Percentiles rank a stretch among this genome's conserved stretches.
These are phyloP conservation scores for Fusarium sp. DNA, from an alignment of 2,329 filamentous ascomycete genomes.

Conservation along the genomic window DNA sequence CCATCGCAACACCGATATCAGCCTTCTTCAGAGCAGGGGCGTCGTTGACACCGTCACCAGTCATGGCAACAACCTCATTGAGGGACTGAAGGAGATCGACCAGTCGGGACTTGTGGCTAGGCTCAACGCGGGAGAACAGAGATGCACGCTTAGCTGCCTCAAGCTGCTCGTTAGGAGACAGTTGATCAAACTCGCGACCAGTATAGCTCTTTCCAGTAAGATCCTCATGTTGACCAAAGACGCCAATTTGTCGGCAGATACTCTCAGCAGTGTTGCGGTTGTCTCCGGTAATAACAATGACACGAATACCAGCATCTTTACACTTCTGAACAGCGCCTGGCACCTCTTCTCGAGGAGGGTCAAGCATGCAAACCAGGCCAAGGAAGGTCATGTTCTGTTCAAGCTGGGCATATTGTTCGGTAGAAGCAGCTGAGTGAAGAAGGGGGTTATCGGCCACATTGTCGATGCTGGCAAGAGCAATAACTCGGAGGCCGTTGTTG, in stretches of 20 bases:
- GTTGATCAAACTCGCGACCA: conserved; percentile 90
- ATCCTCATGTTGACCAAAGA: conserved; percentile 86
- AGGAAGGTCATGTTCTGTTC: conserved; percentile 96
- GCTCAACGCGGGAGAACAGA: conserved; percentile 96
- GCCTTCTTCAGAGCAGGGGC: conserved; percentile 98
- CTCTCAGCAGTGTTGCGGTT: conserved; percentile 98
- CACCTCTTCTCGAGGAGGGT: conserved; percentile 94
- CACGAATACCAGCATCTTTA: conserved; percentile 91
- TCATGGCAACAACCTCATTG: conserved; percentile 98
- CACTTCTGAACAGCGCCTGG: conserved; percentile 87
- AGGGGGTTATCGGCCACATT: conserved; percentile 78
- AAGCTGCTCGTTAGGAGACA: conserved; percentile 83
- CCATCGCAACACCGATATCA: conserved; percentile 99
- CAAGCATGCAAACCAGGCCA: conserved; percentile 94
- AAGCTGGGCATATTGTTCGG: conserved; percentile 84
- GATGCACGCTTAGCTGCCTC: conserved; percentile 87
- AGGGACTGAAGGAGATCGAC: conserved; percentile 95
- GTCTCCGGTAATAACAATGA: conserved; percentile 98
- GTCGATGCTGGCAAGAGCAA: conserved; percentile 89
- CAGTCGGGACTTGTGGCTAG: conserved; percentile 95
- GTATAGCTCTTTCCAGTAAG: conserved; percentile 94
- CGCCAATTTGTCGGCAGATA: conserved; percentile 96
- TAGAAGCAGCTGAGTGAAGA: conserved; percentile 80
- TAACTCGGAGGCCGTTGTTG: conserved; percentile 91
- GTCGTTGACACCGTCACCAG: conserved; percentile 98